phyloP scores from a whole-genome alignment of 495 filamentous ascomycete genomes.

The Talaromyces proteolyticus region DNA sequence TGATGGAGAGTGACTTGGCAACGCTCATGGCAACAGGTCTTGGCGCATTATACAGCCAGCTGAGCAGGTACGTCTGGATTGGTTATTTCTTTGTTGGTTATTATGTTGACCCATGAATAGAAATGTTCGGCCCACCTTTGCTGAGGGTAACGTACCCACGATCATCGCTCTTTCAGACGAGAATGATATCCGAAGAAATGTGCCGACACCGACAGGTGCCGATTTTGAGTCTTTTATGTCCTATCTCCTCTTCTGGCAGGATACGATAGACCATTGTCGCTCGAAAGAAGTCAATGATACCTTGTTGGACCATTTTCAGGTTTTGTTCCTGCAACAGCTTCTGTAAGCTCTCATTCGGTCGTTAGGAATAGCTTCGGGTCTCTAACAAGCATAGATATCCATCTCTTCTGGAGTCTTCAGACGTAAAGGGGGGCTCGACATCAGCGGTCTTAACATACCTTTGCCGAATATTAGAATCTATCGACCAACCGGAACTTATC shows the following conservation, averaged over 20 bases:
- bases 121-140: slow-evolving; percentile 33
- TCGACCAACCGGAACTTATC: slow-evolving; percentile 89
- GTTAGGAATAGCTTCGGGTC: not conserved
- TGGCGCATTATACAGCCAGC: slow-evolving; percentile 91
- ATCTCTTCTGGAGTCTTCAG: slow-evolving; percentile 91
- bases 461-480: slow-evolving; percentile 77
- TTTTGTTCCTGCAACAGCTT: slow-evolving; percentile 92
- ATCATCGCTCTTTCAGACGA: slow-evolving; percentile 86
- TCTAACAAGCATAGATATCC: slow-evolving; percentile 52
- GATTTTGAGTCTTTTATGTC: slow-evolving; percentile 92
- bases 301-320: slow-evolving; percentile 92
- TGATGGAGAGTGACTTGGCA: slow-evolving; percentile 93
- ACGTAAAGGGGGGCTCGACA: slow-evolving; percentile 92
- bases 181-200: slow-evolving; percentile 27
- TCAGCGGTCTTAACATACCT: slow-evolving; percentile 95
- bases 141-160: slow-evolving; percentile 64
- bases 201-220: slow-evolving; percentile 54
- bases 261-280: slow-evolving; percentile 90
- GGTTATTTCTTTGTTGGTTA: not conserved
- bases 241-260: slow-evolving; percentile 95
- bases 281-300: slow-evolving; percentile 88
- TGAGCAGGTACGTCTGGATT: slow-evolving; percentile 58
- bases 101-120: slow-evolving; percentile 10
- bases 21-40: slow-evolving; percentile 95
- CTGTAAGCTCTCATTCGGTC: slow-evolving; percentile 51